Evolutionary conservation across 345 rosid species (phyloP).

Genomic region (Eucalyptus tenuipes): DNA sequence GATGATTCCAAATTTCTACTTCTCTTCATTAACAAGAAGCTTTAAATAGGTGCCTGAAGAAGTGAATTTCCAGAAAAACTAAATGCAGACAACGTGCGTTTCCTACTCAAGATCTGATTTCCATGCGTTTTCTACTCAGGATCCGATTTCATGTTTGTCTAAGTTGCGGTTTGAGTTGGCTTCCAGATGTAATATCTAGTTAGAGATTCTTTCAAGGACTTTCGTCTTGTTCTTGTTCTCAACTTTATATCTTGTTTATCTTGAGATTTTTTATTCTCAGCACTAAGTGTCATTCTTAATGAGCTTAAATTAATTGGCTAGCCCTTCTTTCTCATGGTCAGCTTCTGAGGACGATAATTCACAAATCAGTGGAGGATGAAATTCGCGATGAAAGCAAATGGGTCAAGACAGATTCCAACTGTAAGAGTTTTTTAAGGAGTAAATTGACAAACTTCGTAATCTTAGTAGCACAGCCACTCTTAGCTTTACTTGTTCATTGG

Average conservation of each 20-base stretch:
- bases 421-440: slow-evolving; percentile 19
- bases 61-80: background rate
- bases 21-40: background rate
- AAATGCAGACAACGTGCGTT: too few species aligned
- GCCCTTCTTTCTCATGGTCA: background rate
- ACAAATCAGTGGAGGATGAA: slow-evolving; percentile 29
- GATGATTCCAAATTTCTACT: background rate
- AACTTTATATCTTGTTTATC: background rate
- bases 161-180: background rate
- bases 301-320: background rate
- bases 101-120: background rate
- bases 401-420: slow-evolving; percentile 91
- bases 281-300: background rate
- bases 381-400: slow-evolving; percentile 26
- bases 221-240: background rate
- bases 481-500: background rate
- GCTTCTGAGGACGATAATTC: slow-evolving; percentile 74
- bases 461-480: background rate
- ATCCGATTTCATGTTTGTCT: background rate
- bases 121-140: background rate
- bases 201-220: background rate
- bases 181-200: background rate
- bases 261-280: background rate
- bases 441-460: background rate
- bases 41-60: slow-evolving; percentile 8